These are phyloP conservation scores for Kodamaea lidongshanica DNA, from an alignment of 805 yeast genomes.

Conservation along the genomic window DNA sequence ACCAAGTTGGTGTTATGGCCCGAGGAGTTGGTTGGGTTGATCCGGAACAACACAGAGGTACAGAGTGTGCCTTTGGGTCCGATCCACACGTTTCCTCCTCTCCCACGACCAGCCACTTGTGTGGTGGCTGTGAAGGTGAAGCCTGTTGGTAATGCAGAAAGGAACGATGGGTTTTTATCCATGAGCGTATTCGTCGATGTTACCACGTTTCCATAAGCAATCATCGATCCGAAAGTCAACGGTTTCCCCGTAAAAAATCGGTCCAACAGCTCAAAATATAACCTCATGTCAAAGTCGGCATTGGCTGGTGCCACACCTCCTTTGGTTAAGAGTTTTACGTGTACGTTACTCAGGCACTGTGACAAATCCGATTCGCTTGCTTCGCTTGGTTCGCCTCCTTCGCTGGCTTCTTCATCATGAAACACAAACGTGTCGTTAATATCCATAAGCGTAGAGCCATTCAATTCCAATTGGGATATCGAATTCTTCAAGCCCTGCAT, in stretches of 20 bases:
- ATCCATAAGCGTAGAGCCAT: conserved; percentile 38
- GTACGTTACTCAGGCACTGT: conserved; percentile 34
- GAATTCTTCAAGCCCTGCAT: conserved; percentile 34
- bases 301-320: conserved; percentile 43
- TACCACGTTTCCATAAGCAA: conserved; percentile 79
- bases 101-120: conserved; percentile 85
- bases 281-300: conserved; percentile 54
- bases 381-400: conserved; percentile 43
- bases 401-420: conserved; percentile 33
- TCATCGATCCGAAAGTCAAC: conserved; percentile 51
- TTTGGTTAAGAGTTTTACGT: conserved; percentile 41
- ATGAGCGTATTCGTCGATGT: conserved; percentile 79
- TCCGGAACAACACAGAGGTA: conserved; percentile 59
- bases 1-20: conserved; percentile 44
- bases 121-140: conserved; percentile 64
- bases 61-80: conserved; percentile 90
- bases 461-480: too few relatives aligned
- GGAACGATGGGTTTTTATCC: conserved; percentile 59
- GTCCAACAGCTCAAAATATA: conserved; percentile 45
- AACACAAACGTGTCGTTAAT: conserved; percentile 50
- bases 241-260: conserved; percentile 15
- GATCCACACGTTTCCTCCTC: conserved; percentile 93
- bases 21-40: conserved; percentile 18
- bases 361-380: conserved; percentile 26
- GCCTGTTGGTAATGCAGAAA: conserved; percentile 63